Evolutionary conservation across 345 rosid genomes (phyloP), one percentile per base, ranked within the genome.

Genomic region (Triadica sebifera): DNA sequence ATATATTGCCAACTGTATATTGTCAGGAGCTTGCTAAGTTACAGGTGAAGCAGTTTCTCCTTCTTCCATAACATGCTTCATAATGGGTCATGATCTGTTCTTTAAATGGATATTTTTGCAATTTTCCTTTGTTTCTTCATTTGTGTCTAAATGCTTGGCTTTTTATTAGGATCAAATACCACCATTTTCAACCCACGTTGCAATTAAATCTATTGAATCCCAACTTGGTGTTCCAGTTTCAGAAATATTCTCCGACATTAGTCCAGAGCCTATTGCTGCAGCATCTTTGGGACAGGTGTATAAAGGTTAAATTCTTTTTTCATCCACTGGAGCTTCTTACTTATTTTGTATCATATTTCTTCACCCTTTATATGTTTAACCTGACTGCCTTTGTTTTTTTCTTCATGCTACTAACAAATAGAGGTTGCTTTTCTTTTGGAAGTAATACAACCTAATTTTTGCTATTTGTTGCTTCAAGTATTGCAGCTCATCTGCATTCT

Each of bases 401-500:
- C 19, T 65, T 77, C 56, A 55, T 39, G 34, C 11, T 64, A 70
- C 49, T 49, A 51, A 41, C n/a, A 8, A 64, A 37, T 55, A 12
- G 66, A 58, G 55, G 70, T 63, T 62, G 61, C 5, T 12, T 70
- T 6, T 57, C 45, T 72, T 19, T 38, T 59, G 52, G 61, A 50
- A 58, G 49, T 37, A 77, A 73, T 71, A 57, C 65, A 73, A 78
- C 79, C 70, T 82, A 67, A 82, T 70, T 55, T 39, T 75, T 76
- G 73, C 60, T 51, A 56, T 65, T 78, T 74, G 57, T 74, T 58
- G 79, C 80, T 74, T 85, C 85, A 87, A 87, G 87, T 83, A 71
- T 84, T 91, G 90, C 93, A 95, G 98, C 97, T 86, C 99, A 91
- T 78, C 85, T 95, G 86, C 96, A 83, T 86, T 87, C 98, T 81